phyloP scores from a whole-genome alignment of 169 alveolate species.

The Babesia sp. region DNA sequence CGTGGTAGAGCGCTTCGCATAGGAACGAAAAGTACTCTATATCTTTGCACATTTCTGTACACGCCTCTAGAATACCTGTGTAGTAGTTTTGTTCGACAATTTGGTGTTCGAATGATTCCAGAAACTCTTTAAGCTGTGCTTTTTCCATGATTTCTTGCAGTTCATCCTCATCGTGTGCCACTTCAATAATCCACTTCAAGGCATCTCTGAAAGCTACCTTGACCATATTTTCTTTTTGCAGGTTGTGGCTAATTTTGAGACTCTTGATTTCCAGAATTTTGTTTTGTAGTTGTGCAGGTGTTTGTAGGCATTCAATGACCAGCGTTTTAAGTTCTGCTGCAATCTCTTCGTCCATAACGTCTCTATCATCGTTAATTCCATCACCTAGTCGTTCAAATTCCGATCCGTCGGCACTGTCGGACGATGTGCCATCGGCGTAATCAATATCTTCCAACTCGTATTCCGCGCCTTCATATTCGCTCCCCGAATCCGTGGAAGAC shows the following conservation, averaged over 20 bases:
- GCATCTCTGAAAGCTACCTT: constrained; percentile 11
- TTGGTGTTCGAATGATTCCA: constrained; percentile 38
- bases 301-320: constrained; percentile 29
- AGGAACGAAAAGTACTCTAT: constrained; percentile 27
- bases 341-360: constrained; percentile 9
- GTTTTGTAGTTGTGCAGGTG: constrained; percentile 33
- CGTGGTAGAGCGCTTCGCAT: constrained; percentile 55
- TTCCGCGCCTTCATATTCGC: constrained; percentile 7
- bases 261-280: constrained; percentile 53
- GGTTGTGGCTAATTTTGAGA: constrained; percentile 51
- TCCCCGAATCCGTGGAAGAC: not conserved
- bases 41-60: constrained; percentile 5
- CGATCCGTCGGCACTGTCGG: constrained; percentile 2
- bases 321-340: constrained; percentile 24
- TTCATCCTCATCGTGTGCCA: constrained; percentile 6
- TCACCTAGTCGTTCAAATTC: not conserved
- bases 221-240: constrained; percentile 41
- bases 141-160: constrained; percentile 16
- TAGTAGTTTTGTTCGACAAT: constrained; percentile 12
- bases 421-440: not conserved
- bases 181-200: constrained; percentile 28
- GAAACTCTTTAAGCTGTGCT: constrained; percentile 19
- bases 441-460: not conserved
- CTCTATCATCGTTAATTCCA: not conserved
- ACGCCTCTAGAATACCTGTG: constrained; percentile 7